Conservation (phyloP, 352 stramenopile genomes). For the Pythium rhizo-oryzae region DNA sequence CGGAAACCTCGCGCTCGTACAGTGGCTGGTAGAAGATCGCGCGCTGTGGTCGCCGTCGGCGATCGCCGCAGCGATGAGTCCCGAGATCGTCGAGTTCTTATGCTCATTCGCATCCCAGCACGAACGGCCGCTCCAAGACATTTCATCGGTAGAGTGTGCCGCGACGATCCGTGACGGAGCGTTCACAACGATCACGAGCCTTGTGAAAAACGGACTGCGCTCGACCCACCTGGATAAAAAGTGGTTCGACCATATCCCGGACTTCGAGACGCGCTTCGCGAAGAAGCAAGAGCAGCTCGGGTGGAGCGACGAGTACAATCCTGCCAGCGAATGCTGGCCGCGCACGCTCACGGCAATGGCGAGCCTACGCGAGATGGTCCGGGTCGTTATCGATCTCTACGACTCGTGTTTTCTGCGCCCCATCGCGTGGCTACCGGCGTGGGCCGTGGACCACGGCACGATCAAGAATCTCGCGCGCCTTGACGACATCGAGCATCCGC, state of each 20-base stretch:
- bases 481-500: not conserved
- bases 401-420: not conserved
- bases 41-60: not conserved
- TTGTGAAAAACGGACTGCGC: not conserved
- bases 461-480: not conserved
- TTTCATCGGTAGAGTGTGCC: too few relatives aligned
- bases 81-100: not conserved
- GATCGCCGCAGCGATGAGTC: not conserved
- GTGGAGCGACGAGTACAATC: not conserved
- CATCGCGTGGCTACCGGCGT: not conserved
- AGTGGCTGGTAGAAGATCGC: not conserved
- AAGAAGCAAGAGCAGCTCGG: not conserved
- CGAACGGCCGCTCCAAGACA: not conserved
- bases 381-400: slow-evolving; percentile 2
- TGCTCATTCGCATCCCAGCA: not conserved
- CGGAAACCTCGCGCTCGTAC: not conserved
- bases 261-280: not conserved
- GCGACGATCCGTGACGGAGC: not conserved
- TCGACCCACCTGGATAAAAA: not conserved
- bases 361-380: not conserved
- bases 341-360: not conserved
- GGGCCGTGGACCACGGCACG: slow-evolving; percentile 3
- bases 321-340: not conserved
- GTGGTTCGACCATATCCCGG: not conserved
- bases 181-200: not conserved